phyloP scores from a whole-genome alignment of 495 filamentous ascomycete species.

The Penicillium antarcticum region DNA sequence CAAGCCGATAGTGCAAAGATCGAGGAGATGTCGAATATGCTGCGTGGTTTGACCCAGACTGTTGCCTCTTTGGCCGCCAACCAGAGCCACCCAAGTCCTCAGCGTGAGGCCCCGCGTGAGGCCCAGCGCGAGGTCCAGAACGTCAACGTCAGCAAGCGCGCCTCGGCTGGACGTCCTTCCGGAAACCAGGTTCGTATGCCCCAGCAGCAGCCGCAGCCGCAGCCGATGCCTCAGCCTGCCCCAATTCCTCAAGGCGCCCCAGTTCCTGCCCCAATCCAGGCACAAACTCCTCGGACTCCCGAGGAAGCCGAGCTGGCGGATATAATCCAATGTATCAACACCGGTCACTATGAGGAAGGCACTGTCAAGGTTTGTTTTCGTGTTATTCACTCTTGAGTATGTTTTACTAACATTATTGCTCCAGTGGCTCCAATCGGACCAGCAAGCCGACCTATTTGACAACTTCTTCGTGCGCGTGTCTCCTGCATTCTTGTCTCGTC shows the following conservation, averaged over 20 bases:
- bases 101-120: conserved; percentile 22
- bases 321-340: conserved; percentile 62
- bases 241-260: conserved; percentile 20
- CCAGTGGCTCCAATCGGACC: conserved; percentile 82
- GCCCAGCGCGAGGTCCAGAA: not conserved
- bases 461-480: conserved; percentile 71
- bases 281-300: conserved; percentile 36
- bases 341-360: conserved; percentile 67
- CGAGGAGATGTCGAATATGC: conserved; percentile 71
- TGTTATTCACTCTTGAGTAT: not conserved
- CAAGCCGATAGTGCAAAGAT: conserved; percentile 73
- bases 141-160: conserved; percentile 5
- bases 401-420: conserved; percentile 25
- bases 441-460: conserved; percentile 75
- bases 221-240: conserved; percentile 12
- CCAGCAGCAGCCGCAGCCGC: conserved; percentile 12
- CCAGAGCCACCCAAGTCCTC: conserved; percentile 53
- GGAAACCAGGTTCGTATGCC: conserved; percentile 10
- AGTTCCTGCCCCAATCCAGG: conserved; percentile 1
- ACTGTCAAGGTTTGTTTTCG: conserved; percentile 53
- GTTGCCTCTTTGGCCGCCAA: conserved; percentile 66
- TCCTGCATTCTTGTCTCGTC: conserved; percentile 61
- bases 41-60: conserved; percentile 67
- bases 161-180: conserved; percentile 6
- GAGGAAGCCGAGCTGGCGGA: conserved; percentile 63